These are phyloP conservation scores for Fusarium luffae DNA, from an alignment of 2,329 filamentous ascomycete species.

Conservation along the genomic window DNA sequence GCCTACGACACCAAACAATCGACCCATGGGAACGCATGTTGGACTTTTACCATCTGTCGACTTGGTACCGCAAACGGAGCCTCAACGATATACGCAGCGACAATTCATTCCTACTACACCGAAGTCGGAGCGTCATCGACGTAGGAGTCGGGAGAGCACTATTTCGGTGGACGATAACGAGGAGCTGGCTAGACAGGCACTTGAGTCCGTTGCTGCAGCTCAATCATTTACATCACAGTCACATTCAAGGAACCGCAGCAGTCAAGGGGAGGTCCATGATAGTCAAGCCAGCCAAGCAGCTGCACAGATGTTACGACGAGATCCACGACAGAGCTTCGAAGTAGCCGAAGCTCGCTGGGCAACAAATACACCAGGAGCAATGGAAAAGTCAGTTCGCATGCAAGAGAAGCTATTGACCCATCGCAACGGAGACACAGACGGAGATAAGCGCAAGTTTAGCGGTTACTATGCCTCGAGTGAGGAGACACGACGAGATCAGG, in stretches of 20 bases:
- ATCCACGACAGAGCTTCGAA: constrained; percentile 65
- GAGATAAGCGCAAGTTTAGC: constrained; percentile 65
- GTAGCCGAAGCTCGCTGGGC: constrained; percentile 58
- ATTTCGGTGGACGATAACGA: constrained; percentile 77
- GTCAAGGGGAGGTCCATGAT: constrained; percentile 68
- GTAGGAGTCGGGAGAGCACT: constrained; percentile 84
- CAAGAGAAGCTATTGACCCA: constrained; percentile 64
- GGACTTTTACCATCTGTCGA: constrained; percentile 71
- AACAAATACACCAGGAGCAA: constrained; percentile 57
- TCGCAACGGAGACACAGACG: constrained; percentile 53
- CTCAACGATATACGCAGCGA: constrained; percentile 56
- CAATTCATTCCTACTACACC: constrained; percentile 61
- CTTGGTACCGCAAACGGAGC: constrained; percentile 70
- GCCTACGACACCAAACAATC: constrained; percentile 76
- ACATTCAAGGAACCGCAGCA: constrained; percentile 43
- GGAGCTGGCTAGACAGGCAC: constrained; percentile 65
- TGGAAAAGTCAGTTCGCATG: constrained; percentile 58
- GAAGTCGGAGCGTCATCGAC: constrained; percentile 57
- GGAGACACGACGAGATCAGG: constrained; percentile 50
- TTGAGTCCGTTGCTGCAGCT: constrained; percentile 64
- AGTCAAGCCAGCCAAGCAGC: constrained; percentile 84
- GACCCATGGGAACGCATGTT: constrained; percentile 59
- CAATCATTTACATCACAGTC: constrained; percentile 47
- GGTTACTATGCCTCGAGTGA: constrained; percentile 48
- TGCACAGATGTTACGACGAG: constrained; percentile 76